Percentiles rank a stretch among this genome's conserved stretches.
Conservation (phyloP, 805 yeast genomes). For the Sugiyamaella chiloensis region DNA sequence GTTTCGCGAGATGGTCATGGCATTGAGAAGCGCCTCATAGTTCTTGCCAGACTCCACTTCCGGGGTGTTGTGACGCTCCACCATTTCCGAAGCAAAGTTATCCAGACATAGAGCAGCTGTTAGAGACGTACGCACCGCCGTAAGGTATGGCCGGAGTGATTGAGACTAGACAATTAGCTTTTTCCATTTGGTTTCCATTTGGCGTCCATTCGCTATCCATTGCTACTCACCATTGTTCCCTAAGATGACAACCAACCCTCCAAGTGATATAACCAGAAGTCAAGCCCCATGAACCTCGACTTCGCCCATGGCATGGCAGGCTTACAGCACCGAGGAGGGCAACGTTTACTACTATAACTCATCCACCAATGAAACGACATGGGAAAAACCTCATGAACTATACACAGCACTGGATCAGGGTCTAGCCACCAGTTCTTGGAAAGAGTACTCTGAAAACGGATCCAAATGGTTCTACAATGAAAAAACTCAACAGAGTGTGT, state of each 20-base stretch:
- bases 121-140: slow-evolving; percentile 88
- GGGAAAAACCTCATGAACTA: slow-evolving; percentile 73
- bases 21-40: slow-evolving; percentile 80
- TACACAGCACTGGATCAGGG: slow-evolving; percentile 38
- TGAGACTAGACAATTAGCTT: no score
- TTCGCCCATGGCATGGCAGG: slow-evolving; percentile 59
- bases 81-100: slow-evolving; percentile 91
- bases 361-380: slow-evolving; percentile 63
- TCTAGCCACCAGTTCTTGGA: slow-evolving; percentile 54
- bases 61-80: slow-evolving; percentile 96
- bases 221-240: no score
- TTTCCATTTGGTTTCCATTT: no score
- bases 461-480: slow-evolving; percentile 65
- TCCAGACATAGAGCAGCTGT: slow-evolving; percentile 91
- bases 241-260: no score
- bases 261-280: no score
- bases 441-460: slow-evolving; percentile 54
- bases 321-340: slow-evolving; percentile 61
- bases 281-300: no score
- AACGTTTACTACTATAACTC: slow-evolving; percentile 67
- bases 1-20: slow-evolving; percentile 86
- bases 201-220: no score
- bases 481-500: slow-evolving; percentile 62
- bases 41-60: slow-evolving; percentile 87
- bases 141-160: slow-evolving; percentile 90